Conservation (phyloP, 805 yeast species). For the Wickerhamiella dianesei region DNA sequence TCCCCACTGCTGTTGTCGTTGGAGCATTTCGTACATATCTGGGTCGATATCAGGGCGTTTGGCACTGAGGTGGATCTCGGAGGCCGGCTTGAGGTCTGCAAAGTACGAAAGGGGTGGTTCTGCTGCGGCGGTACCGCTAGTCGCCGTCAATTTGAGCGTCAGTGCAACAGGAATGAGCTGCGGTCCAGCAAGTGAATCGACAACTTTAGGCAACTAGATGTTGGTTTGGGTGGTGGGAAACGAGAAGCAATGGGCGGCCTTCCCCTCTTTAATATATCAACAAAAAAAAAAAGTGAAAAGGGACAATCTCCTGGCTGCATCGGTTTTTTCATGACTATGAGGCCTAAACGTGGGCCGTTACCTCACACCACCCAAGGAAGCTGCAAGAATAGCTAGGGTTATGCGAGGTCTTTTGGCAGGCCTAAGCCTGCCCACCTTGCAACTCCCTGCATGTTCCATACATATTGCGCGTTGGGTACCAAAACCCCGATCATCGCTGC, state of each 20-base stretch:
- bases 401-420: too few relatives aligned
- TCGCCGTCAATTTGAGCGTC: neutral
- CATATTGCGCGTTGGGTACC: neutral
- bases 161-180: neutral
- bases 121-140: neutral
- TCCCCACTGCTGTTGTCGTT: neutral
- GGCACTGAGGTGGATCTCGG: too few relatives aligned
- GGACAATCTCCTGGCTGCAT: neutral
- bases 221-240: too few relatives aligned
- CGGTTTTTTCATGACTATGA: neutral
- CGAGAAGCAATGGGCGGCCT: too few relatives aligned
- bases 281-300: neutral
- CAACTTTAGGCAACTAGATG: too few relatives aligned
- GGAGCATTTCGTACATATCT: neutral
- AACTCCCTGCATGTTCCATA: neutral
- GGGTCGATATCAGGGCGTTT: neutral
- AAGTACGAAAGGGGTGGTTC: neutral
- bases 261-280: too few relatives aligned
- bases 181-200: too few relatives aligned
- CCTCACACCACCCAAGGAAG: neutral
- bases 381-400: too few relatives aligned
- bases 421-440: too few relatives aligned
- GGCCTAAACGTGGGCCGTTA: neutral
- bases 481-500: neutral
- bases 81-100: too few relatives aligned